Percentiles rank a stretch among this genome's conserved stretches.
Evolutionary conservation across 2,329 filamentous ascomycete genomes (phyloP).

Genomic region (Aspergillus sp.): DNA sequence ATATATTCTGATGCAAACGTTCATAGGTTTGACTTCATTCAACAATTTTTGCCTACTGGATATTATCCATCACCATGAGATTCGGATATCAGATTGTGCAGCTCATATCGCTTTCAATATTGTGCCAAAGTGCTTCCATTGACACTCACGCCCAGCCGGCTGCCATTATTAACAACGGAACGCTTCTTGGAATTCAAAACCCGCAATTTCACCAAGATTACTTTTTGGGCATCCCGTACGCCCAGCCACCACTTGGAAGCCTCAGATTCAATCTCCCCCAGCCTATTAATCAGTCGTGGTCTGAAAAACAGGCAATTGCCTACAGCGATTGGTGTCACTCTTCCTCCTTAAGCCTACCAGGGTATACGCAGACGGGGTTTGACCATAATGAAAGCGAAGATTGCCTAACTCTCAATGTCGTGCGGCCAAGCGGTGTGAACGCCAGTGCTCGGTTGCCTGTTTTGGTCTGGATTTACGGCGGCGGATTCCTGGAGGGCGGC

Average conservation of each 20-base stretch:
- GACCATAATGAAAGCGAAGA: constrained; percentile 10
- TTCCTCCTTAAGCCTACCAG: constrained; percentile 2
- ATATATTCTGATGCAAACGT: no score
- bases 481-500: constrained; percentile 40
- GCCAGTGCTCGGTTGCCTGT: constrained; percentile 9
- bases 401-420: constrained; percentile 18
- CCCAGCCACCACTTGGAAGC: constrained; percentile 7
- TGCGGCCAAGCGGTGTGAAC: constrained; percentile 8
- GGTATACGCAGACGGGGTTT: constrained; percentile 2
- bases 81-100: not conserved
- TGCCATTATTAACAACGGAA: constrained; percentile 7
- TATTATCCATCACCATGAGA: no score
- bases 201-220: constrained; percentile 10
- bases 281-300: constrained; percentile 7
- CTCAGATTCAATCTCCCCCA: constrained; percentile 6
- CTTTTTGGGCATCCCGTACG: constrained; percentile 15
- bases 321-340: constrained; percentile 3
- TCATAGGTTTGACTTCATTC: no score
- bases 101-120: not conserved
- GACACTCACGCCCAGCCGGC: not conserved
- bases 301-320: constrained; percentile 2
- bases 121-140: not conserved
- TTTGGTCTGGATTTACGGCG: constrained; percentile 22
- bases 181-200: constrained; percentile 6
- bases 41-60: no score